Conservation (phyloP, 2,329 filamentous ascomycete species). For the Xylariaceae sp. region DNA sequence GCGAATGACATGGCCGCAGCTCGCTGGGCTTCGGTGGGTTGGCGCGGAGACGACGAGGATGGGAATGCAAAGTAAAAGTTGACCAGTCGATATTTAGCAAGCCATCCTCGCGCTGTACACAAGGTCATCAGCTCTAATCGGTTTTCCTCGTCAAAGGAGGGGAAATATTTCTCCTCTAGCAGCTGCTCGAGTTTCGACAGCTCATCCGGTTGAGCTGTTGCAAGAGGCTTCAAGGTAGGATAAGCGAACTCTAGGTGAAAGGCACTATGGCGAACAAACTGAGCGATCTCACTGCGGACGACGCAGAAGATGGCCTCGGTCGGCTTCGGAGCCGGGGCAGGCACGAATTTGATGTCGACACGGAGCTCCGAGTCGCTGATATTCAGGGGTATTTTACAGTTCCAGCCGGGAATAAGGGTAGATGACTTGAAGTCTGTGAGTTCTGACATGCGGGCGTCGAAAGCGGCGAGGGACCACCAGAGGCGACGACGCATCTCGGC, state of each 20-base stretch:
- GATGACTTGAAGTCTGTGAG: slow-evolving; percentile 37
- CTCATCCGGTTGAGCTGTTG: slow-evolving; percentile 15
- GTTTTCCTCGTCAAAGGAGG: slow-evolving; percentile 35
- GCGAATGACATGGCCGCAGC: slow-evolving; percentile 31
- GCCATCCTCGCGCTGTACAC: slow-evolving; percentile 35
- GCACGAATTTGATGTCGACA: slow-evolving; percentile 36
- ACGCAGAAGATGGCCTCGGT: slow-evolving; percentile 43
- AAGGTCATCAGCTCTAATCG: slow-evolving; percentile 39
- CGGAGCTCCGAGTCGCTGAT: slow-evolving; percentile 44
- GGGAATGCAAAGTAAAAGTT: slow-evolving; percentile 40
- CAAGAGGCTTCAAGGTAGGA: slow-evolving; percentile 21
- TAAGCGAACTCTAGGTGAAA: slow-evolving; percentile 36
- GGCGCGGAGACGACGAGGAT: slow-evolving; percentile 6
- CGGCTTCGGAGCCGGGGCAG: slow-evolving; percentile 23
- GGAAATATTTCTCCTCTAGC: slow-evolving; percentile 46
- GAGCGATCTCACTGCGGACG: slow-evolving; percentile 37
- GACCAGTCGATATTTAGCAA: slow-evolving; percentile 49
- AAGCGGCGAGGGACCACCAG: slow-evolving; percentile 58
- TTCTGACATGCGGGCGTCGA: slow-evolving; percentile 55
- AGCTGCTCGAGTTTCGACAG: slow-evolving; percentile 35
- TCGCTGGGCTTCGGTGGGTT: slow-evolving; percentile 12
- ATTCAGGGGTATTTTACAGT: slow-evolving; percentile 42
- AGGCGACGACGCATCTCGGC: slow-evolving; percentile 57
- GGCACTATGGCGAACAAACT: slow-evolving; percentile 33
- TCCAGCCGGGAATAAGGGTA: slow-evolving; percentile 34